phyloP scores from a whole-genome alignment of 768 basidiomycete species.

The Termitomyces sp. region DNA sequence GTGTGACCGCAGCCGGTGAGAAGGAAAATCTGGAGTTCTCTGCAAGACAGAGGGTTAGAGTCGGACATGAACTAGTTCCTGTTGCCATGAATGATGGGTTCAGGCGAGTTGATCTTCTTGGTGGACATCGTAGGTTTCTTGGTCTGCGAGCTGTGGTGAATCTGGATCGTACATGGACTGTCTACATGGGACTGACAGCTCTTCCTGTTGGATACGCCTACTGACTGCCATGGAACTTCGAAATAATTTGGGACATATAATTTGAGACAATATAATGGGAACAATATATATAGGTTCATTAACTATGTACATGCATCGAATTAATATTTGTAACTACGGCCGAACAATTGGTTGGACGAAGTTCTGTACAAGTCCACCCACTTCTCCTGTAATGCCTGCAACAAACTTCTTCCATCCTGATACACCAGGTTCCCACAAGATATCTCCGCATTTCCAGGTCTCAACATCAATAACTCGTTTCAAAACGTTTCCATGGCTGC shows the following conservation, averaged over 20 bases:
- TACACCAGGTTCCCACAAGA: conserved; percentile 14
- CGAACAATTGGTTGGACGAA: conserved; percentile 15
- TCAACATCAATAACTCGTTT: conserved; percentile 15
- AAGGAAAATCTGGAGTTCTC: conserved; percentile 17
- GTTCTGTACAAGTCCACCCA: conserved; percentile 12
- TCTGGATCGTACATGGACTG: conserved; percentile 34
- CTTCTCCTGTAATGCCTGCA: conserved; percentile 15
- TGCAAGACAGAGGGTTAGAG: conserved; percentile 29
- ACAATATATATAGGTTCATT: too few species aligned
- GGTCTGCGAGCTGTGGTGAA: conserved; percentile 34
- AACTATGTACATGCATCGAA: not conserved
- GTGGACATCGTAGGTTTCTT: conserved; percentile 38
- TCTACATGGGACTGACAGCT: conserved; percentile 41
- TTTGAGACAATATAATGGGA: too few species aligned
- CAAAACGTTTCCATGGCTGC: conserved; percentile 7
- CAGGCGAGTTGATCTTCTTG: conserved; percentile 46
- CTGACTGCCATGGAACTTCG: too few species aligned
- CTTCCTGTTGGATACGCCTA: conserved; percentile 20
- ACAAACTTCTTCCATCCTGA: conserved; percentile 18
- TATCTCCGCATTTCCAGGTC: conserved; percentile 18
- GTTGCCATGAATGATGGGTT: conserved; percentile 36
- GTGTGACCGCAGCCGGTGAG: conserved; percentile 14
- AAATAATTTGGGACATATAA: not conserved
- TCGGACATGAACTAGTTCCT: conserved; percentile 31
- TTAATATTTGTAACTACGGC: conserved; percentile 1